Conservation (phyloP, 2,329 filamentous ascomycete species). For the Sarocladiaceae sp. region DNA sequence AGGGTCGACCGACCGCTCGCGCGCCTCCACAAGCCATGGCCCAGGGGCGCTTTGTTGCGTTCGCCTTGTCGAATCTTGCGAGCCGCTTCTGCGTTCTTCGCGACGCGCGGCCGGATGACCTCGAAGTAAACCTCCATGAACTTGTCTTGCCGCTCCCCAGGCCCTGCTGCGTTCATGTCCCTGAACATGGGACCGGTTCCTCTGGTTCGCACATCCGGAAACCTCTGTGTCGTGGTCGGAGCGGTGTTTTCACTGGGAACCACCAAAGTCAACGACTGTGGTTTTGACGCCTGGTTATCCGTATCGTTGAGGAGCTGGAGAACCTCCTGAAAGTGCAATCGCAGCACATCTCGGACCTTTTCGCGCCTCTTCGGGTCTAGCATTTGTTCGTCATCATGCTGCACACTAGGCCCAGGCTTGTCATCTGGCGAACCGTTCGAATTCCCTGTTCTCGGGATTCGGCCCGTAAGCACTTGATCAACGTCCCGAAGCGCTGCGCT, state of each 20-base stretch:
- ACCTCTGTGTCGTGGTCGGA: constrained; percentile 7
- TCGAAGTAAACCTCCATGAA: constrained; percentile 50
- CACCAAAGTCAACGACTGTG: constrained; percentile 3
- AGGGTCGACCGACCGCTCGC: constrained; percentile 17
- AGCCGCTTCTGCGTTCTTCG: constrained; percentile 23
- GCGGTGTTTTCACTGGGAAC: background rate
- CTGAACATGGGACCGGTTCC: constrained; percentile 26
- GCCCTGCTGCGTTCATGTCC: constrained; percentile 39
- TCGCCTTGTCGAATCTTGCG: constrained; percentile 17
- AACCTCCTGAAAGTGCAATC: constrained; percentile 44
- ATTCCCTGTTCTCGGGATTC: constrained; percentile 7
- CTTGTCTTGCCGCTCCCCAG: constrained; percentile 41
- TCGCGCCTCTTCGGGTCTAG: constrained; percentile 16
- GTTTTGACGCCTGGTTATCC: constrained; percentile 22
- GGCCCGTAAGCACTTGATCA: constrained; percentile 36
- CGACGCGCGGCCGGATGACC: constrained; percentile 33
- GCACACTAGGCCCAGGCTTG: no score
- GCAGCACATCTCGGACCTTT: constrained; percentile 38
- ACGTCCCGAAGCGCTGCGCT: constrained; percentile 34
- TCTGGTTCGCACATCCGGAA: background rate
- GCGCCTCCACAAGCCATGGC: constrained; percentile 15
- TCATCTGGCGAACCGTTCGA: no score
- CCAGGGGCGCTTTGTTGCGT: constrained; percentile 18
- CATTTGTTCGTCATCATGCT: no score
- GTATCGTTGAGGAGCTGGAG: constrained; percentile 37